Base-by-base conservation (phyloP, 164 flowering plant species). In the Piper longum region DNA sequence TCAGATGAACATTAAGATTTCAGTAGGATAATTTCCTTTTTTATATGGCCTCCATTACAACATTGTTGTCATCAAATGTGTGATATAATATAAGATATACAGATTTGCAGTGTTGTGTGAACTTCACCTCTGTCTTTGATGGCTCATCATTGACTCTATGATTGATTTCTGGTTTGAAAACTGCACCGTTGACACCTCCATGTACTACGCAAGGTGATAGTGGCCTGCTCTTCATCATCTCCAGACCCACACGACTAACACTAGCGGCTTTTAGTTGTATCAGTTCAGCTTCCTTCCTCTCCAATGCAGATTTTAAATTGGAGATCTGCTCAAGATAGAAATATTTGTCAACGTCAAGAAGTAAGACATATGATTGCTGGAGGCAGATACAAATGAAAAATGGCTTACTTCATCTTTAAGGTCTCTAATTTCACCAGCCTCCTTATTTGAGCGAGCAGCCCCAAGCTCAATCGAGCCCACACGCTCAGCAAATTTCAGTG, bases 401-500 rank as follows among this genome's bases (percentile, higher is more conserved):
- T 26, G 36, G 36, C 2, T 26, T 26, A 86, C 92, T 89, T 86
- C 87, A 51, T 84, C 89, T 73, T 78, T 84, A 56, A 86, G 84
- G 74, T 86, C 87, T 65, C 75, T 84, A n/a, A 86, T 82, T 65
- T 86, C 89, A 61, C 78, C 62, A 69, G 72, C 67, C 14, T 84
- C 87, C 75, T 79, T 84, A 75, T 86, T 82, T 57, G 77, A 70
- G 64, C 78, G 78, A 9, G 92, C 92, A 67, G 89, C 86, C 60
- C 92, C 92, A 65, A 86, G 88, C 67, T 86, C 92, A 67, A 86
- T 86, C 43, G 86, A 76, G 43, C 89, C 79, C 44, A 86, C 93
- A 41, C 93, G 76, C 72, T 86, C 93, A 8, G 93, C 93, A 76
- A 86, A 86, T 69, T 86, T 86, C 58, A 86, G 83, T 36, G 93